phyloP scores from a whole-genome alignment of 352 stramenopile species.

The Globisporangium carolinianum region DNA sequence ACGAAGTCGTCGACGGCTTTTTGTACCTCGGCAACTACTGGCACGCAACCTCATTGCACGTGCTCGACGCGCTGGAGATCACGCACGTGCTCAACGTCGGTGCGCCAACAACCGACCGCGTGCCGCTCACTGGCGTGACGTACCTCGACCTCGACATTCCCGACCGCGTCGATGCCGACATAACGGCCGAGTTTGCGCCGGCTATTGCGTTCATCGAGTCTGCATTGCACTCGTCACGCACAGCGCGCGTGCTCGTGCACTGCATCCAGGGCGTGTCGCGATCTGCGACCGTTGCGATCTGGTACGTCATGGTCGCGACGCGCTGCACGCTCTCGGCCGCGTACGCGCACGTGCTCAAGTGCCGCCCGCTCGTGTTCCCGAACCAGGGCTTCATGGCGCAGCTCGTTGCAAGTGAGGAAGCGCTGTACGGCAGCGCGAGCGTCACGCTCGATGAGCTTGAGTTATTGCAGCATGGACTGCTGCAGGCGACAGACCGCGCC shows the following conservation, averaged over 20 bases:
- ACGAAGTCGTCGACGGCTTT: conserved; percentile 71
- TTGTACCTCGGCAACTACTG: conserved; percentile 76
- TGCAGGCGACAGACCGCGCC: conserved; percentile 48
- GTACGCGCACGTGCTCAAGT: conserved; percentile 76
- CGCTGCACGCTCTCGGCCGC: conserved; percentile 66
- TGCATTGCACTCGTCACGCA: conserved; percentile 12
- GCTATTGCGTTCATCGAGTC: conserved; percentile 52
- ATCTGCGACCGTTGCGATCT: conserved; percentile 72
- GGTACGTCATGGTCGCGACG: conserved; percentile 73
- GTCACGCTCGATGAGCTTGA: conserved; percentile 60
- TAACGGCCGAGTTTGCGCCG: conserved; percentile 39
- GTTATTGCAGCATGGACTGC: conserved; percentile 53
- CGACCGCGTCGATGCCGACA: conserved; percentile 56
- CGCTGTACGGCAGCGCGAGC: conserved; percentile 64
- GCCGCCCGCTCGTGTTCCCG: conserved; percentile 69
- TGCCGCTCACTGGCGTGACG: conserved; percentile 39
- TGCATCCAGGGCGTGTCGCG: conserved; percentile 78
- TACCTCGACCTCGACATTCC: conserved; percentile 64
- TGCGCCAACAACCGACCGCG: conserved; percentile 48
- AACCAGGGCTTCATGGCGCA: conserved; percentile 78
- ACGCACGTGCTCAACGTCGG: conserved; percentile 75
- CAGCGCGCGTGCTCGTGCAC: conserved; percentile 62
- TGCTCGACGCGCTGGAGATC: conserved; percentile 50
- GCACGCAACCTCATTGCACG: conserved; percentile 58
- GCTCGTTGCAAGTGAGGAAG: conserved; percentile 55